Conservation (phyloP, 2,329 filamentous ascomycete genomes). For the Fusarium piperis region DNA sequence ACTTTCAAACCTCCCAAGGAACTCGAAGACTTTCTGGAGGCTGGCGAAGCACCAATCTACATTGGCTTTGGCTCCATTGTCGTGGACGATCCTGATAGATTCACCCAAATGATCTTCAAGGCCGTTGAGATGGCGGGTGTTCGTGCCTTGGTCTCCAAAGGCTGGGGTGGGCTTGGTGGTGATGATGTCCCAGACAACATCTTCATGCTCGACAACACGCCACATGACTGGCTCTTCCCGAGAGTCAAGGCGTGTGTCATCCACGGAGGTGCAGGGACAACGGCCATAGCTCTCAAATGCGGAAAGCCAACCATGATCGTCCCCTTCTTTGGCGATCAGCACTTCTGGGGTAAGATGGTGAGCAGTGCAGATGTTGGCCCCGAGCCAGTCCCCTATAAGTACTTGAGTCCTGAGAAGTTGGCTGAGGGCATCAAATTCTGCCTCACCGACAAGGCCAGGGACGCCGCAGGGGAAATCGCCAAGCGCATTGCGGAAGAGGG, state of each 20-base stretch:
- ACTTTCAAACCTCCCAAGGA: constrained; percentile 66
- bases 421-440: constrained; percentile 77
- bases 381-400: constrained; percentile 73
- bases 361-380: constrained; percentile 71
- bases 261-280: constrained; percentile 82
- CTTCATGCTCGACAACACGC: constrained; percentile 78
- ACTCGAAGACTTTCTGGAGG: constrained; percentile 64
- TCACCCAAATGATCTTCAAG: constrained; percentile 77
- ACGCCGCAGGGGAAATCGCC: constrained; percentile 68
- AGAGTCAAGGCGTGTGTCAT: constrained; percentile 73
- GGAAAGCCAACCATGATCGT: constrained; percentile 79
- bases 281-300: constrained; percentile 77
- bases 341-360: constrained; percentile 81
- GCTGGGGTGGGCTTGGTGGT: constrained; percentile 77
- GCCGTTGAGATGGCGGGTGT: constrained; percentile 73
- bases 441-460: constrained; percentile 67
- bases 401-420: constrained; percentile 69
- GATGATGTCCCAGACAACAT: constrained; percentile 68
- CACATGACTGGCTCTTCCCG: constrained; percentile 82
- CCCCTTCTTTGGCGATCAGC: constrained; percentile 82
- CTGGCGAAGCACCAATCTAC: constrained; percentile 71
- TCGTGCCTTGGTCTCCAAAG: constrained; percentile 77
- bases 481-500: constrained; percentile 69
- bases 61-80: constrained; percentile 83
- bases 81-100: constrained; percentile 74